These are phyloP conservation scores for Urochloa ruziziensis DNA, from an alignment of 176 grass and related monocot genomes.

Conservation along the genomic window DNA sequence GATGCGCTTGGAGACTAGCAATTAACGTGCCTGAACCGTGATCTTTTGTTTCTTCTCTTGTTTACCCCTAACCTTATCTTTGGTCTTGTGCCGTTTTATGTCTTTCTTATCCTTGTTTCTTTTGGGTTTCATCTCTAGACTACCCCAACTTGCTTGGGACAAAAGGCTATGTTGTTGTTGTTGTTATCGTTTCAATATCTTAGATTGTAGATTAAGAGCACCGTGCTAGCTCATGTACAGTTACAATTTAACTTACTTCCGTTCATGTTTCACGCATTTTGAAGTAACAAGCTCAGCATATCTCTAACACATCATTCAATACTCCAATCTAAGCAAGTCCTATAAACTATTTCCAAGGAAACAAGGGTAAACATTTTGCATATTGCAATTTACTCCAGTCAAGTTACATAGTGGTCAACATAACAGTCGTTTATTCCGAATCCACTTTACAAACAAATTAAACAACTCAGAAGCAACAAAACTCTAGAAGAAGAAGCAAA, in stretches of 20 bases:
- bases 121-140: too few species aligned
- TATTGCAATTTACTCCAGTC: not conserved
- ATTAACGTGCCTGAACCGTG: too few species aligned
- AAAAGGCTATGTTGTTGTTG: too few species aligned
- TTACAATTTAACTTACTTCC: not conserved
- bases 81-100: too few species aligned
- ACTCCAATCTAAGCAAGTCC: not conserved
- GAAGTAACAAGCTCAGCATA: not conserved
- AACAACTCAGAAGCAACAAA: not conserved
- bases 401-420: not conserved
- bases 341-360: not conserved
- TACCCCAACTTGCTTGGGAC: too few species aligned
- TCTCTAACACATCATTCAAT: conserved; percentile 9
- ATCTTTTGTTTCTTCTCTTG: too few species aligned
- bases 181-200: too few species aligned
- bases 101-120: too few species aligned
- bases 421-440: not conserved
- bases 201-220: not conserved
- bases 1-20: too few species aligned
- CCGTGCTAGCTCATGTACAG: conserved; percentile 21
- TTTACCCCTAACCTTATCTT: too few species aligned
- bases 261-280: not conserved
- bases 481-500: too few species aligned
- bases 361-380: not conserved
- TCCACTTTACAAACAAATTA: not conserved